Evolutionary conservation across 139 green algal species (phyloP), one percentile per base, ranked within the genome.

Genomic region (Dunaliella primolecta): DNA sequence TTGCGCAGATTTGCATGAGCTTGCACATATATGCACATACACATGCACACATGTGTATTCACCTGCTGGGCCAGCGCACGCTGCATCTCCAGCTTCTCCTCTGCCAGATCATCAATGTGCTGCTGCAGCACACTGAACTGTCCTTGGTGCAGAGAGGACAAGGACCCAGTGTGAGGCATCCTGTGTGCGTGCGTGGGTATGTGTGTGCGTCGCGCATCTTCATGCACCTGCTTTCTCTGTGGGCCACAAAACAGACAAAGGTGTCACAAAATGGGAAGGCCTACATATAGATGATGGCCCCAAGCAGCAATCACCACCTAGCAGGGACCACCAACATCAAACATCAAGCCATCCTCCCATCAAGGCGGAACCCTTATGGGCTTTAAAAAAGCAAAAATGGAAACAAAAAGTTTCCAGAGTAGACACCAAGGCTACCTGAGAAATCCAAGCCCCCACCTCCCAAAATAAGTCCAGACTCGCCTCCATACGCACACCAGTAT

Each of bases 81-180:
- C 83, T 88, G 81, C 56, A 96, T 85, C 75, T 89, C 85, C 36
- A 94, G 90, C 88, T 96, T 96, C 90, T 96, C 92, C 27, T 88
- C 81, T 1, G 93, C 95, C 34, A 96, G 88, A 80, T 94, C 90
- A 81, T 95, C 92, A 38, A 96, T 96, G 86, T 96, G 93, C 56
- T 91, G 77, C 88, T 96, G 91, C 79, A 95, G 81, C 33, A 84
- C 31, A 0, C 84, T 35, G 36, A 90, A 90, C 75, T 88, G 87
- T 0, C 75, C 81, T 34, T 82, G 36, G 7, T 82, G 78, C 36
- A 74, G 34, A 11, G 24, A 64, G 78, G 78, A 23, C 1, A 34
- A 64, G 33, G 36, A 82, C 20, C 3, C n/a, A 36, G 78, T 34
- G 34, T 82, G 36, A 23, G 78, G 36, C 33, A 82, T 29, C 24